phyloP scores from a whole-genome alignment of 306 rosid species.

The Fagus sylvatica region DNA sequence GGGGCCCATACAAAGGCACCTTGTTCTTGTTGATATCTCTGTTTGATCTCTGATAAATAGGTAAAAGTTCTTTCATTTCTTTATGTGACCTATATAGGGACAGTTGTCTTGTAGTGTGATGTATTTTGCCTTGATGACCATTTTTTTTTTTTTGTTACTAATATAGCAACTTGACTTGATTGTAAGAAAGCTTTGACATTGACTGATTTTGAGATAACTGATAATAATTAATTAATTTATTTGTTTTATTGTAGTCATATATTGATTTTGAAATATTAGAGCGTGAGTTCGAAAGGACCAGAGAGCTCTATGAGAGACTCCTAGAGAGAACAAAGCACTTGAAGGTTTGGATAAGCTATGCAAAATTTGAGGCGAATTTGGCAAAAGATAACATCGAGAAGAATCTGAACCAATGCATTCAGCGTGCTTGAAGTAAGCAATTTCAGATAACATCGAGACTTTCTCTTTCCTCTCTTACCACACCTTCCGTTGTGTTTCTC shows the following conservation, averaged over 20 bases:
- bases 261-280: constrained; percentile 85
- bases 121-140: background rate
- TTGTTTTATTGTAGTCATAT: constrained; percentile 54
- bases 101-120: background rate
- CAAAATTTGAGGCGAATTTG: constrained; percentile 71
- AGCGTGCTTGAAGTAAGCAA: constrained; percentile 73
- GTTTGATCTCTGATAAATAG: background rate
- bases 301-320: constrained; percentile 79
- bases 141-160: background rate
- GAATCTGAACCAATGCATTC: constrained; percentile 50
- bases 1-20: background rate
- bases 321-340: constrained; percentile 90
- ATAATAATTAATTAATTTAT: constrained; percentile 2
- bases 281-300: constrained; percentile 77
- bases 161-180: background rate
- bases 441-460: background rate
- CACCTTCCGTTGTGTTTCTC: too few relatives aligned
- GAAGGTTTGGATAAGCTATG: constrained; percentile 89
- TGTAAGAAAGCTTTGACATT: too few relatives aligned
- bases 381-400: constrained; percentile 22
- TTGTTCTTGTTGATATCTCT: background rate
- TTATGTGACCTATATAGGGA: too few relatives aligned
- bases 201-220: background rate
- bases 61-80: background rate
- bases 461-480: too few relatives aligned